Percentiles rank a stretch among this genome's conserved stretches.
phyloP scores from a whole-genome alignment of 352 stramenopile genomes.

The Pythium biforme region DNA sequence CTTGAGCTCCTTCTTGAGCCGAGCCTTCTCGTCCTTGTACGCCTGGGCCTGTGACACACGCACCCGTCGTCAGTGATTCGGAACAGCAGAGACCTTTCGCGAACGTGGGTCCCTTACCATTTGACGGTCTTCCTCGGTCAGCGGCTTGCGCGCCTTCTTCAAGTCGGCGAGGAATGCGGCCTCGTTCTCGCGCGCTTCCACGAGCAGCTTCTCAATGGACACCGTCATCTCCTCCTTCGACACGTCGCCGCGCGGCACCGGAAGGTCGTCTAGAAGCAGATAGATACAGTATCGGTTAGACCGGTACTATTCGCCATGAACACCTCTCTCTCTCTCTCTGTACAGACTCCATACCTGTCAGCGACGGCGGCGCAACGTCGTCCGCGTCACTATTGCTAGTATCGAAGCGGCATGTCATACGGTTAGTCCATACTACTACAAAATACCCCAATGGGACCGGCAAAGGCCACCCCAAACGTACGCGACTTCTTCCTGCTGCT shows the following conservation, averaged over 20 bases:
- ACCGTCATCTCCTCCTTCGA: constrained; percentile 62
- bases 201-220: constrained; percentile 73
- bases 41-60: constrained; percentile 54
- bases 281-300: not conserved
- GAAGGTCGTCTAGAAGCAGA: constrained; percentile 35
- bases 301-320: not conserved
- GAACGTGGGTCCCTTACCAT: constrained; percentile 39
- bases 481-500: constrained; percentile 45
- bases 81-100: not conserved
- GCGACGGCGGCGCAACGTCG: constrained; percentile 5
- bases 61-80: not conserved
- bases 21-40: constrained; percentile 84
- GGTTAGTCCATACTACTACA: not conserved
- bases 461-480: too few species aligned
- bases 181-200: constrained; percentile 78
- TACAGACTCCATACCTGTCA: constrained; percentile 19
- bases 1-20: constrained; percentile 85
- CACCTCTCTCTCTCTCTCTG: not conserved
- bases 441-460: too few species aligned
- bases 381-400: constrained; percentile 2
- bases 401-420: too few species aligned
- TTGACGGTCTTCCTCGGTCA: constrained; percentile 71
- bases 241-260: constrained; percentile 55
- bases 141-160: constrained; percentile 47
- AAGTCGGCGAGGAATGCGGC: constrained; percentile 75